These are phyloP conservation scores for Metroxylon sagu DNA, from an alignment of 176 grass and related monocot species.

Conservation along the genomic window DNA sequence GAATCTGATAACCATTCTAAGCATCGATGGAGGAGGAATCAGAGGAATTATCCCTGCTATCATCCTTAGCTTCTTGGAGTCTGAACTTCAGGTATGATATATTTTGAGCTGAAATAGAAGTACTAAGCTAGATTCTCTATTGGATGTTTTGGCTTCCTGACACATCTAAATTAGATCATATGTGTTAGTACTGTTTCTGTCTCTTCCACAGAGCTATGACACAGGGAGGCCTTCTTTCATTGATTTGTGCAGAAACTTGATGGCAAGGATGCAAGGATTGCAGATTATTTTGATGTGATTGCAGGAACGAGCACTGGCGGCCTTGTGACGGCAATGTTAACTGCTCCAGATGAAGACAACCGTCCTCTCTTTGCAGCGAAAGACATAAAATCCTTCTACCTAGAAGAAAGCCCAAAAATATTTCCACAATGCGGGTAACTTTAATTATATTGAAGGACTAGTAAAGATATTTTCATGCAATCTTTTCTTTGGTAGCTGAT, in stretches of 20 bases:
- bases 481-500: neutral
- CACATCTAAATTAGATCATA: too few species aligned
- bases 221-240: neutral
- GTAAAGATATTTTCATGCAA: neutral
- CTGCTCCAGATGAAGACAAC: conserved; percentile 41
- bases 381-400: conserved; percentile 73
- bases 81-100: conserved; percentile 69
- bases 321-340: conserved; percentile 63
- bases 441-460: too few species aligned
- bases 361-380: conserved; percentile 70
- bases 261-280: conserved; percentile 64
- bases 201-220: neutral
- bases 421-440: conserved; percentile 61
- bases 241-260: conserved; percentile 63
- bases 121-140: too few species aligned
- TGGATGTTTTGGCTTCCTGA: too few species aligned
- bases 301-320: conserved; percentile 86
- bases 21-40: conserved; percentile 80
- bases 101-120: too few species aligned
- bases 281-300: conserved; percentile 80
- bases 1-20: conserved; percentile 66
- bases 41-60: conserved; percentile 79
- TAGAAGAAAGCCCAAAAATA: conserved; percentile 52
- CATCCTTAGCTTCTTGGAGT: conserved; percentile 69
- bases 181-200: neutral